Evolutionary conservation across 2,329 filamentous ascomycete genomes (phyloP).

Genomic region (Alternaria brassicae): DNA sequence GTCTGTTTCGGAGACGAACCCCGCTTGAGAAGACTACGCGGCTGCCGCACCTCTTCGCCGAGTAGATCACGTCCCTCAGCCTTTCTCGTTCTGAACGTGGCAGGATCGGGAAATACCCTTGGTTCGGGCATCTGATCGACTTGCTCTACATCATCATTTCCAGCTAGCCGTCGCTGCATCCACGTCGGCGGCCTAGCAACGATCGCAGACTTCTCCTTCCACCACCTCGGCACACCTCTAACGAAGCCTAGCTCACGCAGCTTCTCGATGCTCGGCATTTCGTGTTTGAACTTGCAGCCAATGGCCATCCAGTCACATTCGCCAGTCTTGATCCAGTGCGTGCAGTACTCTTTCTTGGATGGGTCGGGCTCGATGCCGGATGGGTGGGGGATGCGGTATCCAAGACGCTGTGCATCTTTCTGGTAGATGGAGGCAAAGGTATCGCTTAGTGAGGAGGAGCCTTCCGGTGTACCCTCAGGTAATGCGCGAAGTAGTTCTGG

Average conservation of each 20-base stretch:
- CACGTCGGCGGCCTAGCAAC: slow-evolving; percentile 26
- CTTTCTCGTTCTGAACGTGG: not conserved
- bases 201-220: slow-evolving; percentile 56
- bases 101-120: slow-evolving; percentile 18
- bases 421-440: slow-evolving; percentile 37
- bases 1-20: not conserved
- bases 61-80: not conserved
- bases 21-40: not conserved
- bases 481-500: not conserved
- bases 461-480: not conserved
- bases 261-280: slow-evolving; percentile 79
- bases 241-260: slow-evolving; percentile 73
- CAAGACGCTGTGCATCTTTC: slow-evolving; percentile 35
- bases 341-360: slow-evolving; percentile 76
- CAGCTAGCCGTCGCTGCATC: slow-evolving; percentile 31
- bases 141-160: slow-evolving; percentile 1
- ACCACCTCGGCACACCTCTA: slow-evolving; percentile 62
- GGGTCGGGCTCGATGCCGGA: slow-evolving; percentile 51
- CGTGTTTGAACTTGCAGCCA: slow-evolving; percentile 88
- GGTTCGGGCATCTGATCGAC: not conserved
- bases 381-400: slow-evolving; percentile 39
- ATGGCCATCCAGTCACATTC: slow-evolving; percentile 85
- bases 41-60: not conserved
- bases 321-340: slow-evolving; percentile 87
- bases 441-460: slow-evolving; percentile 25